Conservation (phyloP, 225 moss, liverwort and hornwort genomes). For the Rhytidiadelphus loreus region DNA sequence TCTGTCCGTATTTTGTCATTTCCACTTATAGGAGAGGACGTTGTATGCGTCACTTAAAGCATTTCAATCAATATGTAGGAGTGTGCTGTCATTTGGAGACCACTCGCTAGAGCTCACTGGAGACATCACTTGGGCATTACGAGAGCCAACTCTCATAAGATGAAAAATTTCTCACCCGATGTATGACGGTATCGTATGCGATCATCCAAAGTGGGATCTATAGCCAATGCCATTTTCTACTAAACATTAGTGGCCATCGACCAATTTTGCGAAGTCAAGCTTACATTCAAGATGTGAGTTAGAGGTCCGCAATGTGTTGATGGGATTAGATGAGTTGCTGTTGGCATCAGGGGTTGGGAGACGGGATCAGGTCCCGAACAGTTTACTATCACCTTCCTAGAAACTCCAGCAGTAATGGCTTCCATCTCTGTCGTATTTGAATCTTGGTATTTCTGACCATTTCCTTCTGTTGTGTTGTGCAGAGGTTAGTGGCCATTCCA, state of each 20-base stretch:
- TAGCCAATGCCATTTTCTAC: not conserved
- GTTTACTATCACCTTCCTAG: too few species aligned
- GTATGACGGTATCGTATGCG: not conserved
- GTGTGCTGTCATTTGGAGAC: not conserved
- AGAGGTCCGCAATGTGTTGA: not conserved
- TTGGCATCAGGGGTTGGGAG: not conserved
- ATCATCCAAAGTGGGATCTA: not conserved
- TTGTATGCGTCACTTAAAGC: too few species aligned
- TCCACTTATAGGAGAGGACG: too few species aligned
- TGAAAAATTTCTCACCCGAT: too few species aligned
- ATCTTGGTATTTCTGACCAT: not conserved
- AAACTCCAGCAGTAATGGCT: not conserved
- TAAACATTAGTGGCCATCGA: not conserved
- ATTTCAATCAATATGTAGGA: not conserved
- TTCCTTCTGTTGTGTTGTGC: not conserved
- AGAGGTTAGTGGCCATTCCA: constrained; percentile 45
- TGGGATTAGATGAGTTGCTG: not conserved
- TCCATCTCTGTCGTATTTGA: not conserved
- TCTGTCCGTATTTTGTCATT: not conserved
- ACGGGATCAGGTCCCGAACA: too few species aligned
- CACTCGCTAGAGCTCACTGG: not conserved
- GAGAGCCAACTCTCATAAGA: not conserved
- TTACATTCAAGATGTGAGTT: not conserved
- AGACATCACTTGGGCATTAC: not conserved
- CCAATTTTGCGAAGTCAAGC: too few species aligned